Conservation (phyloP, 495 filamentous ascomycete species). For the Bryoglossum gracile region DNA sequence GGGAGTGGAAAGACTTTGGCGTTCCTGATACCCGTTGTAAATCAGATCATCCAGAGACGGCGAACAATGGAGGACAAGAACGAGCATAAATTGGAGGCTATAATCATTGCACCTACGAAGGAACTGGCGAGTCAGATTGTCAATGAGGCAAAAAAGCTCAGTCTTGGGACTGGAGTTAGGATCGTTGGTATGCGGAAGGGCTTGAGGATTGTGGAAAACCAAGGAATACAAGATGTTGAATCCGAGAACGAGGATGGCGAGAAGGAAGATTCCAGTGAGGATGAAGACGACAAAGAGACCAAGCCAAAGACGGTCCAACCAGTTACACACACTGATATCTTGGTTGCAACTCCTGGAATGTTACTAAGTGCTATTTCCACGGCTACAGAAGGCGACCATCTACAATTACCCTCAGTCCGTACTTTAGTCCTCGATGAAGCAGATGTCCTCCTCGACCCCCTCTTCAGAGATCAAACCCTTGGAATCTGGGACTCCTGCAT, state of each 20-base stretch:
- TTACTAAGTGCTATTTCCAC: slow-evolving; percentile 67
- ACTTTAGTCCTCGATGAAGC: slow-evolving; percentile 86
- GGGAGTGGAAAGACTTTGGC: slow-evolving; percentile 96
- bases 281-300: slow-evolving; percentile 33
- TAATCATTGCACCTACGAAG: slow-evolving; percentile 86
- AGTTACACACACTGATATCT: slow-evolving; percentile 65
- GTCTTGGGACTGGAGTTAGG: slow-evolving; percentile 68
- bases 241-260: slow-evolving; percentile 27
- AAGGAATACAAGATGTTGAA: slow-evolving; percentile 21
- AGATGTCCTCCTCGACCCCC: slow-evolving; percentile 83
- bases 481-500: slow-evolving; percentile 75
- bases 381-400: slow-evolving; percentile 34
- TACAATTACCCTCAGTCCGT: slow-evolving; percentile 53
- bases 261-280: slow-evolving; percentile 27
- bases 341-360: slow-evolving; percentile 80
- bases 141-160: slow-evolving; percentile 81
- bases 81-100: slow-evolving; percentile 50
- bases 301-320: slow-evolving; percentile 33
- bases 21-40: slow-evolving; percentile 80
- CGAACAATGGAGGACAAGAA: slow-evolving; percentile 30
- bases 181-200: slow-evolving; percentile 80
- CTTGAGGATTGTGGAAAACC: slow-evolving; percentile 52
- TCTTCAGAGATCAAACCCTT: slow-evolving; percentile 86
- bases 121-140: slow-evolving; percentile 89
- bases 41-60: slow-evolving; percentile 54